A percentile compares a stretch with the other conserved stretches of the same genome.
phyloP scores from a whole-genome alignment of 2,329 filamentous ascomycete species.

The Incumbomyces delicatus region DNA sequence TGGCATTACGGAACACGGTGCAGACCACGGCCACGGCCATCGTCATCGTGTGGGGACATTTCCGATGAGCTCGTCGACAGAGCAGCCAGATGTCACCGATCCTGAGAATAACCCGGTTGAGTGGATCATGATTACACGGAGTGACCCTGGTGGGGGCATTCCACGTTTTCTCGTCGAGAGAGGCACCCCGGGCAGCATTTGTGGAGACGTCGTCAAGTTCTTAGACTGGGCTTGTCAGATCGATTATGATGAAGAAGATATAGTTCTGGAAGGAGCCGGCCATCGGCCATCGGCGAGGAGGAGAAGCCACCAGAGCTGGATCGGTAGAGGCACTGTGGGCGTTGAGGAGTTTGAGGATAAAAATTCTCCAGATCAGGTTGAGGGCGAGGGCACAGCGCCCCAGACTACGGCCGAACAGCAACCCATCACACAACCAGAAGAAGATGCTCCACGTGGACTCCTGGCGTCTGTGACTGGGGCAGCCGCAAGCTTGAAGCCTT shows the following conservation, averaged over 20 bases:
- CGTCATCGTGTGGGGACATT: background rate
- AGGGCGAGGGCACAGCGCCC: background rate
- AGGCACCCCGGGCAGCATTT: slow-evolving; percentile 71
- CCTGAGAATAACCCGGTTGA: slow-evolving; percentile 59
- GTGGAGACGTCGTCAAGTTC: slow-evolving; percentile 70
- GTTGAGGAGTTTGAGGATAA: background rate
- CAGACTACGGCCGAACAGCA: background rate
- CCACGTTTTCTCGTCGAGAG: slow-evolving; percentile 87
- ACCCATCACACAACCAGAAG: background rate
- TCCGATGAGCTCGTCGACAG: background rate
- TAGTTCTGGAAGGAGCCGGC: background rate
- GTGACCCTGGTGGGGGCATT: slow-evolving; percentile 79
- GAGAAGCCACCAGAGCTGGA: slow-evolving; percentile 3
- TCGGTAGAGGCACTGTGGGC: background rate
- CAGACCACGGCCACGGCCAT: background rate
- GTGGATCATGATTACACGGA: slow-evolving; percentile 88
- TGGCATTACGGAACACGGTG: background rate
- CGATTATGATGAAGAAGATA: slow-evolving; percentile 23
- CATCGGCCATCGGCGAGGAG: slow-evolving; percentile 1
- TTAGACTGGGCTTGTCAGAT: slow-evolving; percentile 61
- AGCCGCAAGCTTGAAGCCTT: slow-evolving; percentile 38
- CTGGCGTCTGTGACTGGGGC: slow-evolving; percentile 15
- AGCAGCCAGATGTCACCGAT: slow-evolving; percentile 26
- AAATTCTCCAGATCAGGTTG: background rate
- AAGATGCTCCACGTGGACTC: slow-evolving; percentile 6